Percentiles rank a stretch among this genome's conserved stretches.
Conservation (phyloP, 2,329 filamentous ascomycete species). For the Trichophyton simii region DNA sequence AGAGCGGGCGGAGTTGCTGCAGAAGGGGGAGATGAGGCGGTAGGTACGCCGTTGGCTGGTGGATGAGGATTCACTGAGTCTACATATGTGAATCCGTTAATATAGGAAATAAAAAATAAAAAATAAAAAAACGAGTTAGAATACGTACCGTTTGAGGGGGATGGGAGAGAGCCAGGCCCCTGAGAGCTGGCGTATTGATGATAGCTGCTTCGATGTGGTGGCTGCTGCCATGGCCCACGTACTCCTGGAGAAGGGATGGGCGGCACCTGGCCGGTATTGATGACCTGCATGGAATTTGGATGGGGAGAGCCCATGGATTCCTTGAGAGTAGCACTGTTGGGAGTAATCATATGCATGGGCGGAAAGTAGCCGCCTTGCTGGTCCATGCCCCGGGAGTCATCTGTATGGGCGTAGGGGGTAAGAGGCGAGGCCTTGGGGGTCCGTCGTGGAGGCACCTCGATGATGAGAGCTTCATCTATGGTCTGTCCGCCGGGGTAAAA, state of each 20-base stretch:
- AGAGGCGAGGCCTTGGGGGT: slow-evolving; percentile 73
- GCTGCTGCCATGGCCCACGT: slow-evolving; percentile 43
- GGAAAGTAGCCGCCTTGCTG: slow-evolving; percentile 74
- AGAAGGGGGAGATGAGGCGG: slow-evolving; percentile 34
- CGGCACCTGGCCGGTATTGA: slow-evolving; percentile 69
- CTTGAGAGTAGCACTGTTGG: slow-evolving; percentile 26
- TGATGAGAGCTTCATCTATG: slow-evolving; percentile 78
- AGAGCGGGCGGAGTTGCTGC: slow-evolving; percentile 44
- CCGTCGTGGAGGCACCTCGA: slow-evolving; percentile 56
- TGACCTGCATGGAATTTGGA: slow-evolving; percentile 61
- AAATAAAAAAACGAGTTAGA: not conserved
- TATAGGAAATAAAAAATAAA: not conserved
- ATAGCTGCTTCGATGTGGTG: slow-evolving; percentile 33
- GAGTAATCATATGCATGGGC: slow-evolving; percentile 46
- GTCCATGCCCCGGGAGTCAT: slow-evolving; percentile 46
- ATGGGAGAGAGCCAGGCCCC: not conserved
- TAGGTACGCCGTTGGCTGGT: slow-evolving; percentile 25
- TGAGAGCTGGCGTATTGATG: not conserved
- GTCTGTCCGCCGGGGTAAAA: slow-evolving; percentile 79
- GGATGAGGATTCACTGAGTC: slow-evolving; percentile 32
- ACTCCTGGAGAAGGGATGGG: slow-evolving; percentile 72
- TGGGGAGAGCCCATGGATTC: slow-evolving; percentile 32
- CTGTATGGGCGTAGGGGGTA: slow-evolving; percentile 39
- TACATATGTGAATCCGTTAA: slow-evolving; percentile 11
- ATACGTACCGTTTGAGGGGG: slow-evolving; percentile 6